These are phyloP conservation scores for Nitzschia sp. DNA, from an alignment of 108 stramenopile species.

Conservation along the genomic window DNA sequence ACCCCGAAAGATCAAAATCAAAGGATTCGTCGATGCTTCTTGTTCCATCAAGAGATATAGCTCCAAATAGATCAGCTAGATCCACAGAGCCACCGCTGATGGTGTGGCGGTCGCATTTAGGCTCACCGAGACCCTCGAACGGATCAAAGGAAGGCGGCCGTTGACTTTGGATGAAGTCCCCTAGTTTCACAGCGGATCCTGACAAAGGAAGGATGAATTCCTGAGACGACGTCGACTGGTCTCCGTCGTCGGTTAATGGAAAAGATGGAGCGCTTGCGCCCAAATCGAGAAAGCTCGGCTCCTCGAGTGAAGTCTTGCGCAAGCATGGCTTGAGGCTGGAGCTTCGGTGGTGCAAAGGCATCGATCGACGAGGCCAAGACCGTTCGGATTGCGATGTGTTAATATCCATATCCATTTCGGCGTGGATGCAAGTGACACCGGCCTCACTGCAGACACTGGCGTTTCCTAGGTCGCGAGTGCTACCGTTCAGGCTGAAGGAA, in stretches of 20 bases:
- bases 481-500: background rate
- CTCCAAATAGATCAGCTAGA: background rate
- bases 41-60: background rate
- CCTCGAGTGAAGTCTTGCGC: background rate
- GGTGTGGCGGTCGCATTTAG: too few relatives aligned
- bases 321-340: background rate
- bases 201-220: too few relatives aligned
- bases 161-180: background rate
- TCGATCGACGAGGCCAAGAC: background rate
- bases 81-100: background rate
- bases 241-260: background rate
- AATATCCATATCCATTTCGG: background rate
- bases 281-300: background rate
- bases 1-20: background rate
- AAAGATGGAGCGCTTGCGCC: background rate
- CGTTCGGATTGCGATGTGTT: background rate
- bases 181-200: background rate
- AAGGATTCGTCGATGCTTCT: background rate
- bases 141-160: background rate
- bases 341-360: background rate
- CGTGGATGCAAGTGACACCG: background rate
- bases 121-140: background rate
- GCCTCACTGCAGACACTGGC: background rate
- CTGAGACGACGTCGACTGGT: background rate
- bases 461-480: background rate